Evolutionary conservation across 1,139 yeast species (phyloP).

Genomic region (Keqinozyma sinolaborantium): DNA sequence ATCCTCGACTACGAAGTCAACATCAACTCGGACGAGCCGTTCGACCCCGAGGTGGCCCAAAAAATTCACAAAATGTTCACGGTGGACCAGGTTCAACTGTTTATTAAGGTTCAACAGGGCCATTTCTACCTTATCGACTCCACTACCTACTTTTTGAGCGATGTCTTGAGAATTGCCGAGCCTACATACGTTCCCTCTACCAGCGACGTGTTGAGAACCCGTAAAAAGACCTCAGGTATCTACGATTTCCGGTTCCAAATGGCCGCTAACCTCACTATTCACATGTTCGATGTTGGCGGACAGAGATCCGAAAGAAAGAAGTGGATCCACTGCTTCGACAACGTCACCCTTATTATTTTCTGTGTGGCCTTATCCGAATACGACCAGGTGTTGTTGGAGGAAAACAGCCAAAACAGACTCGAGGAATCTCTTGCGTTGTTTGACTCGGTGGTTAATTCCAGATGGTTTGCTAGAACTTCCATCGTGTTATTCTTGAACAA

Average conservation of each 20-base stretch:
- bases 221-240: conserved; percentile 92
- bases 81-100: conserved; percentile 50
- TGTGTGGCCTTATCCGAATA: conserved; percentile 90
- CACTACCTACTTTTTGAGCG: conserved; percentile 74
- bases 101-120: conserved; percentile 60
- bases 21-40: conserved; percentile 42
- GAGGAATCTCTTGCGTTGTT: conserved; percentile 83
- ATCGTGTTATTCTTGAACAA: conserved; percentile 84
- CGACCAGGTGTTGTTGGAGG: conserved; percentile 83
- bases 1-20: conserved; percentile 48
- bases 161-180: conserved; percentile 58
- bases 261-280: conserved; percentile 70
- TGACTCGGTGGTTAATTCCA: conserved; percentile 88
- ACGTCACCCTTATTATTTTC: conserved; percentile 83
- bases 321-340: conserved; percentile 95
- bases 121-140: conserved; percentile 86
- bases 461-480: conserved; percentile 89
- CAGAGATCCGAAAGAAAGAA: conserved; percentile 90
- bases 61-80: conserved; percentile 52
- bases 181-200: conserved; percentile 67
- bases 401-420: conserved; percentile 72
- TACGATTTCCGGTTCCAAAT: conserved; percentile 77
- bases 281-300: conserved; percentile 92
- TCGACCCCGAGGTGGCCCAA: conserved; percentile 42
- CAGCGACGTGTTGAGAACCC: conserved; percentile 77